Evolutionary conservation across 2,329 filamentous ascomycete genomes (phyloP).

Genomic region (Cylindrodendrum hubeiense): DNA sequence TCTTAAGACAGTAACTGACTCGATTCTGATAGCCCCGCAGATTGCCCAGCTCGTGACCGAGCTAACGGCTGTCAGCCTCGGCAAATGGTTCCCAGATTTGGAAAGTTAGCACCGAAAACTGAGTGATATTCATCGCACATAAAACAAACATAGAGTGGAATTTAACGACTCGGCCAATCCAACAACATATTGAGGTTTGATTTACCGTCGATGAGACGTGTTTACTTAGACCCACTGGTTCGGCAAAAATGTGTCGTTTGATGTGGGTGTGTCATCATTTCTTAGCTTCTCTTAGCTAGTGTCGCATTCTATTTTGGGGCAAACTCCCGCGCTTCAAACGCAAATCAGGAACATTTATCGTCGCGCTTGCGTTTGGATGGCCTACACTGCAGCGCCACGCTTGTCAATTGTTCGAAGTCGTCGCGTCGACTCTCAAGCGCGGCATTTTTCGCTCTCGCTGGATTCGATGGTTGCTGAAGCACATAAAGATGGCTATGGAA

Average conservation of each 20-base stretch:
- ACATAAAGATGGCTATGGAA: neutral
- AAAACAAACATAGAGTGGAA: neutral
- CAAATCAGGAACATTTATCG: neutral
- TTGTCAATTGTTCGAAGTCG: neutral
- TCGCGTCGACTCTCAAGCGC: neutral
- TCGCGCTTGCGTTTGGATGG: neutral
- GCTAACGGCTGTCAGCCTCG: neutral
- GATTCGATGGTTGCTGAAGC: neutral
- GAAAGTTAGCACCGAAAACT: neutral
- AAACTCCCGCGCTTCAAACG: neutral
- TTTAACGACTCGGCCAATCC: neutral
- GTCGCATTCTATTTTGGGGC: neutral
- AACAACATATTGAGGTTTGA: neutral
- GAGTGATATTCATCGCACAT: neutral
- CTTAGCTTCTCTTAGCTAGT: neutral
- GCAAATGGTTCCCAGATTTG: neutral
- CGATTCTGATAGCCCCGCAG: neutral
- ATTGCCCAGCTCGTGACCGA: neutral
- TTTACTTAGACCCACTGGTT: neutral
- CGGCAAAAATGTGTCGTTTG: neutral
- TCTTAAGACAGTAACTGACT: neutral
- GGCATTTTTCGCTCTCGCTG: neutral
- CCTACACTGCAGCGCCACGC: neutral
- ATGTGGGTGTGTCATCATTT: neutral
- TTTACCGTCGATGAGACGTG: neutral